Evolutionary conservation across 352 stramenopile genomes (phyloP).

Genomic region (Aphanomyces invadans): DNA sequence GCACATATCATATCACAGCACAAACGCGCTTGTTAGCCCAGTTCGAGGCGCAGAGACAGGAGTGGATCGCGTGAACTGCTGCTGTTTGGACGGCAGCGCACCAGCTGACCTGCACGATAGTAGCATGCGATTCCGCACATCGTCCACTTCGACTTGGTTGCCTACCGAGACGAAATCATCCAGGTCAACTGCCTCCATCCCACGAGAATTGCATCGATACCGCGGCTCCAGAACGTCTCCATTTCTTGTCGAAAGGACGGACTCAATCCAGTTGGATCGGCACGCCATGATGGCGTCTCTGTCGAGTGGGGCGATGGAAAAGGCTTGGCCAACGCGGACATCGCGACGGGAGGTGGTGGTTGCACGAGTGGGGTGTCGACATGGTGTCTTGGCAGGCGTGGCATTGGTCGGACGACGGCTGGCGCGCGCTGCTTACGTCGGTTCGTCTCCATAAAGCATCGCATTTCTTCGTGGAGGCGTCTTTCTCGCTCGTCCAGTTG

Average conservation of each 20-base stretch:
- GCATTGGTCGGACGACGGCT: neutral
- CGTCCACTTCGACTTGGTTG: neutral
- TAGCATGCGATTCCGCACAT: constrained; percentile 19
- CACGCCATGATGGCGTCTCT: neutral
- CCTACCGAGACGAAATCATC: neutral
- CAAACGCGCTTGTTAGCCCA: neutral
- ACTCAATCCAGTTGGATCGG: constrained; percentile 14
- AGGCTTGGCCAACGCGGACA: neutral
- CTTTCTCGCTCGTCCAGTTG: constrained; percentile 21
- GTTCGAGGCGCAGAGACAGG: neutral
- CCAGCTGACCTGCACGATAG: constrained; percentile 10
- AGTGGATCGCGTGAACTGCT: neutral
- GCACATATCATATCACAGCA: too few species aligned
- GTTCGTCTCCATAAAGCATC: constrained; percentile 11
- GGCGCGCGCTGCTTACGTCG: neutral
- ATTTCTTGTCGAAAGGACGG: constrained; percentile 19
- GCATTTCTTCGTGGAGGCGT: constrained; percentile 12
- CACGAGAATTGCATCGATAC: too few species aligned
- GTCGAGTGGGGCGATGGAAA: too few species aligned
- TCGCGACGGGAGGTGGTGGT: neutral
- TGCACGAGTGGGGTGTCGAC: neutral
- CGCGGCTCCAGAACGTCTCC: constrained; percentile 18
- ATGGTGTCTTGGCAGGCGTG: neutral
- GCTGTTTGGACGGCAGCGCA: constrained; percentile 13
- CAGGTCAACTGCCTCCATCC: neutral